phyloP scores from a whole-genome alignment of 805 yeast species.

The Kodamaea neixiangensis region DNA sequence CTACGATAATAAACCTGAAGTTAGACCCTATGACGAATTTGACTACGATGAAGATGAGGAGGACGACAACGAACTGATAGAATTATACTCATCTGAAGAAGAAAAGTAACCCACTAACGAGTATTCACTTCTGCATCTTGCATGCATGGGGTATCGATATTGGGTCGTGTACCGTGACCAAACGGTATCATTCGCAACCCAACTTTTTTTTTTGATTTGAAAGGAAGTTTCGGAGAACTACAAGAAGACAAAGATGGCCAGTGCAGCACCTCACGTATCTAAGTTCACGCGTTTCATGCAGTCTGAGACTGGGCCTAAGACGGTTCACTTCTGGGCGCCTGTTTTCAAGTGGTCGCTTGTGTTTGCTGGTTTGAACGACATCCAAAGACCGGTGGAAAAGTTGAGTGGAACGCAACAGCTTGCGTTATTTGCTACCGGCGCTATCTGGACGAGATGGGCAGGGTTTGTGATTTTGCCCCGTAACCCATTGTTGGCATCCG shows the following conservation, averaged over 20 bases:
- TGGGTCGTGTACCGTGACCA: conserved; percentile 9
- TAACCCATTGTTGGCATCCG: conserved; percentile 85
- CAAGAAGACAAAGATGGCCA: conserved; percentile 21
- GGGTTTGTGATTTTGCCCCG: conserved; percentile 84
- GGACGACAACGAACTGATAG: not conserved
- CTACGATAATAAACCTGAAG: not conserved
- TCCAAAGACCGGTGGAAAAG: conserved; percentile 87
- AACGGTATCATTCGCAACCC: conserved; percentile 3
- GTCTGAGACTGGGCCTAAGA: conserved; percentile 92
- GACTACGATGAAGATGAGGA: conserved; percentile 2
- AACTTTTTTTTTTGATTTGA: conserved; percentile 2
- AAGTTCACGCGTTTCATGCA: conserved; percentile 71
- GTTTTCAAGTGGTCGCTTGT: conserved; percentile 81
- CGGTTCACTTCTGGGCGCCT: conserved; percentile 95
- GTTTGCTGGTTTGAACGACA: conserved; percentile 85
- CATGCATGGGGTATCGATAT: not conserved
- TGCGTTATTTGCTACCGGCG: conserved; percentile 88
- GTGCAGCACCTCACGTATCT: conserved; percentile 39
- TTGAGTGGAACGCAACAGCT: conserved; percentile 86
- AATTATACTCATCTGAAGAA: conserved; percentile 1
- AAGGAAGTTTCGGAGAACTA: conserved; percentile 7
- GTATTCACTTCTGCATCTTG: not conserved
- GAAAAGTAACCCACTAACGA: not conserved
- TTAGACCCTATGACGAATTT: not conserved
- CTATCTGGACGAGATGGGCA: conserved; percentile 98